These are phyloP conservation scores for Hemerocallis citrina DNA, from an alignment of 106 monocot genomes.

Conservation along the genomic window DNA sequence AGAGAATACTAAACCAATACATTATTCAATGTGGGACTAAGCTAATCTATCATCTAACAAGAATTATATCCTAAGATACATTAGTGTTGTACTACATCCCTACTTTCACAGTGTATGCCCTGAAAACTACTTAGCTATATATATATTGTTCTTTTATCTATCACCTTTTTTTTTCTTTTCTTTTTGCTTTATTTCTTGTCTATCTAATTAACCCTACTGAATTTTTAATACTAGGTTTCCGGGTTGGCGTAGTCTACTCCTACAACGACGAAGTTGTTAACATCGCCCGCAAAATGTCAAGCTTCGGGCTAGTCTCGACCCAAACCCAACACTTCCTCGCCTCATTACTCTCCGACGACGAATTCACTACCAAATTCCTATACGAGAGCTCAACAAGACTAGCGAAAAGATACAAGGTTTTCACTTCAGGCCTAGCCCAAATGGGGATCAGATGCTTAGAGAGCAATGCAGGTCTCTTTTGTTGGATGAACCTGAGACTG, in stretches of 20 bases:
- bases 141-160: no score
- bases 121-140: no score
- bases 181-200: no score
- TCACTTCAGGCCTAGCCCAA: slow-evolving; percentile 16
- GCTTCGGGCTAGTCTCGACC: slow-evolving; percentile 61
- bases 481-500: slow-evolving; percentile 50
- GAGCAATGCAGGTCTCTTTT: slow-evolving; percentile 52
- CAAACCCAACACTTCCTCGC: slow-evolving; percentile 53
- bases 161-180: no score
- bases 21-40: no score
- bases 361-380: slow-evolving; percentile 28
- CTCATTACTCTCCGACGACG: slow-evolving; percentile 45
- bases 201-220: no score
- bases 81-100: no score
- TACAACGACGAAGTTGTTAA: slow-evolving; percentile 52
- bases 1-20: no score
- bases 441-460: slow-evolving; percentile 33
- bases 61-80: no score
- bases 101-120: no score
- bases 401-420: slow-evolving; percentile 13
- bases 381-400: slow-evolving; percentile 23
- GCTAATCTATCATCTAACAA: no score
- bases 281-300: slow-evolving; percentile 50
- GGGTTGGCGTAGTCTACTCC: neutral
- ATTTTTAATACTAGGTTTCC: no score